A percentile compares a stretch with the other conserved stretches of the same genome.
Evolutionary conservation across 2,329 filamentous ascomycete genomes (phyloP).

Genomic region (Penicillium sp.): DNA sequence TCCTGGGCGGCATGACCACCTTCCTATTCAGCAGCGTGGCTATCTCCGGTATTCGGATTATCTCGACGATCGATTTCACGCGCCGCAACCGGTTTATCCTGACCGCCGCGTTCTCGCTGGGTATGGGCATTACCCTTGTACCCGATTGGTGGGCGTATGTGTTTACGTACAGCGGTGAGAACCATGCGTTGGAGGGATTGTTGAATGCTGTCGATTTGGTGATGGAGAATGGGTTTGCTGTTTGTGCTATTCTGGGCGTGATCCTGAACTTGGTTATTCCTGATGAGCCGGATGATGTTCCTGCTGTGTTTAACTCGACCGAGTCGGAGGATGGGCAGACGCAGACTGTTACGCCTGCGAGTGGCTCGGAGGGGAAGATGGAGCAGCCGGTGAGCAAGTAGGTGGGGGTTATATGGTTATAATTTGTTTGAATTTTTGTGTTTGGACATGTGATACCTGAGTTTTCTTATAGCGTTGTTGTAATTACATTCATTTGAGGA

Average conservation of each 20-base stretch:
- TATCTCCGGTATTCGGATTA: conserved; percentile 67
- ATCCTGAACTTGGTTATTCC: conserved; percentile 72
- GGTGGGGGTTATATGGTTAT: not conserved
- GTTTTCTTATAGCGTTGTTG: not conserved
- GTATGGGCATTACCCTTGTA: conserved; percentile 56
- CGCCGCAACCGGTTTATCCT: conserved; percentile 68
- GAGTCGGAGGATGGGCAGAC: conserved; percentile 23
- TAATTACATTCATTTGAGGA: not conserved
- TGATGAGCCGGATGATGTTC: conserved; percentile 72
- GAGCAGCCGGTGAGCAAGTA: not conserved
- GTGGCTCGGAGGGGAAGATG: not conserved
- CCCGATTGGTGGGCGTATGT: conserved; percentile 52
- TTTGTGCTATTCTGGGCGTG: conserved; percentile 73
- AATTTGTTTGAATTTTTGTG: not conserved
- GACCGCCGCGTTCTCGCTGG: conserved; percentile 62
- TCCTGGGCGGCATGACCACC: conserved; percentile 56
- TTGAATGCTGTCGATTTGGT: conserved; percentile 61
- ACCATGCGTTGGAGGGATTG: conserved; percentile 68
- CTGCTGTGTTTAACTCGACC: conserved; percentile 31
- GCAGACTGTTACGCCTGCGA: not conserved
- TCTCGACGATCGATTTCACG: conserved; percentile 63
- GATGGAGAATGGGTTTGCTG: conserved; percentile 63
- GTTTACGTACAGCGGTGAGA: conserved; percentile 52
- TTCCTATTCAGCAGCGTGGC: conserved; percentile 69
- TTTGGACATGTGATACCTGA: conserved; percentile 1